phyloP scores from a whole-genome alignment of 768 basidiomycete species.

The Naganishia kalamii region DNA sequence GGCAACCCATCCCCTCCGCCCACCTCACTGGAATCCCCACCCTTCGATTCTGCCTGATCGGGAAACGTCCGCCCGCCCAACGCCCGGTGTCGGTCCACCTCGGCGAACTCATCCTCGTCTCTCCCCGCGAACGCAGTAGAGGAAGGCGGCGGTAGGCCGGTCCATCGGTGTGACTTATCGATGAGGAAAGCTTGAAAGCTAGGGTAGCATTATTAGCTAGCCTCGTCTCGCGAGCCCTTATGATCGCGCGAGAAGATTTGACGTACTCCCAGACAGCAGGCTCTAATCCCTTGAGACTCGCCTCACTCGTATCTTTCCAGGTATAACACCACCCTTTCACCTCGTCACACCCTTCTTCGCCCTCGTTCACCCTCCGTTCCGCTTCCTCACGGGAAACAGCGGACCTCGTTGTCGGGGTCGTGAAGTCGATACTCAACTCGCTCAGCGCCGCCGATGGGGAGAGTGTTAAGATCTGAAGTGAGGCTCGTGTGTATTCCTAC shows the following conservation, averaged over 20 bases:
- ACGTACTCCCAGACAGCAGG: conserved; percentile 59
- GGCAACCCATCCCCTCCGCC: conserved; percentile 13
- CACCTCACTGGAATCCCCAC: conserved; percentile 14
- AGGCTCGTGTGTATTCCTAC: conserved; percentile 8
- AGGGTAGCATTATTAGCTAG: neutral
- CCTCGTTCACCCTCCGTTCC: neutral
- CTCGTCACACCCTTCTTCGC: neutral
- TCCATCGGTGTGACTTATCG: conserved; percentile 53
- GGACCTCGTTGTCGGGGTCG: neutral
- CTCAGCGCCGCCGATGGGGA: neutral
- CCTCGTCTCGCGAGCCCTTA: no score
- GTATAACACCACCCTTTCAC: conserved; percentile 67
- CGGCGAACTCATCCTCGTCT: conserved; percentile 50
- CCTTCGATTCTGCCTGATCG: neutral
- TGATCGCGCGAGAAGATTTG: no score
- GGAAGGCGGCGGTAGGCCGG: neutral
- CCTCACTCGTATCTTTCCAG: conserved; percentile 49
- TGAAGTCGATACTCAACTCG: neutral
- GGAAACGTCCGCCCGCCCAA: conserved; percentile 8
- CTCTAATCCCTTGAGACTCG: conserved; percentile 50
- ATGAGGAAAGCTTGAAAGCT: conserved; percentile 70
- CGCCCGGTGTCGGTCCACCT: conserved; percentile 55
- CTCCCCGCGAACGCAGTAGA: conserved; percentile 26
- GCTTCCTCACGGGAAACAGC: neutral
- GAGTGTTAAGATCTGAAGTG: neutral